Base-by-base conservation (phyloP, 2,329 filamentous ascomycete species). In the Metarhizium anisopliae region DNA sequence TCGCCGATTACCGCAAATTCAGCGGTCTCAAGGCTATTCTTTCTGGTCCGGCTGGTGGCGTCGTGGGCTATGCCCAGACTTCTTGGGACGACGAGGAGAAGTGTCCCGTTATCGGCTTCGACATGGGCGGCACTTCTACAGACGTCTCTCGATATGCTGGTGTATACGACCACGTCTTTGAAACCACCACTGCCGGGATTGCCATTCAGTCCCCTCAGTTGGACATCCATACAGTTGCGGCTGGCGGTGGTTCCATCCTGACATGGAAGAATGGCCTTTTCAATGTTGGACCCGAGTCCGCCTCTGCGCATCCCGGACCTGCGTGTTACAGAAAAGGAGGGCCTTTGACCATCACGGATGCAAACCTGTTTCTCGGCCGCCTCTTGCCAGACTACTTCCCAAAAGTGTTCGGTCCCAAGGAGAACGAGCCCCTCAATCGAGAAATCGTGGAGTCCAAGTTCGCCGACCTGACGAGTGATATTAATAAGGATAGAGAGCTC, bases 191-290 rank as follows among this genome's bases (percentile, higher is more conserved):
- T 0, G 87, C 89, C 0, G 89, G 87, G 10, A 83, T 91, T 1
- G 85, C 86, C 1, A 89, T 92, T 11, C 87, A 90, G 59, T 86
- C 84, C 1, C 88, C 89, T 0, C 87, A 91, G 65, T 78, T 92
- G 2, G 87, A 92, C 62, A 91, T 92, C 66, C 89, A 89, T 65
- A 92, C 89, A 1, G 87, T 90, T 4, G 87, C 87, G 25, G 86
- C 87, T 8, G 86, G 87, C 29, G 87, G 87, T 58, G 85, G 85
- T n/a, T 86, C 82, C 1, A 76, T 83, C 16, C 72, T 91, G 0
- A 84, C 84, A 63, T 89, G 83, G 78, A 80, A 79, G 57, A 89
- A 89, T 57, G 86, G 86, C 0, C 73, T 90, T 1, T 89, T 90
- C 59, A 81, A 84, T 2, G 86, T 89, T 6, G 86, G 86, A 0